Base-by-base conservation (phyloP, 257 asterid genomes). In the Capsicum baccatum region DNA sequence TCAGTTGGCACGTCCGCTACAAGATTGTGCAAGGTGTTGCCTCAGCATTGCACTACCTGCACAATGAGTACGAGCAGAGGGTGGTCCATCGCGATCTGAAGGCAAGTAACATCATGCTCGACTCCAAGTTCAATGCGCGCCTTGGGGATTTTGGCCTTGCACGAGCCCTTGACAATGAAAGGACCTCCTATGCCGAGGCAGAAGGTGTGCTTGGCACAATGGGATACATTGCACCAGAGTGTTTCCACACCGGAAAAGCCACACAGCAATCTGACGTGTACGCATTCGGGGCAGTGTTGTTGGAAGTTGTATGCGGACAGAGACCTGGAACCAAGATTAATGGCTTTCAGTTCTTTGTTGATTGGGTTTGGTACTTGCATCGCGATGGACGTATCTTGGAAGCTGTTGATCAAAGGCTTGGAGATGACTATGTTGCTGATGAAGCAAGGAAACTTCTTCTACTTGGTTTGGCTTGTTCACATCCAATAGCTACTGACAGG, bases 91-190 rank as follows among this genome's bases (percentile, higher is more conserved):
- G 98, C 0, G 99, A 96, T 62, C 92, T 94, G 9, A 94, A 96
- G 68, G 97, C 98, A 26, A 96, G 98, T 89, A 96, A 96, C 92
- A 89, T 96, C 69, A 92, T 96, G 99, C 95, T 94, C 5, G 99
- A 96, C 79, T 88, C 93, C 86, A 74, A 92, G 85, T 96, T 93
- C 91, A 92, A 92, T 4, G 92, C 97, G 42, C 94, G 98, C 21
- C 90, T 96, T 2, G 99, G 99, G 7, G 99, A 96, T 64, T 96
- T 96, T 6, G 99, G 99, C 86, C 98, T 94, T 6, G 99, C 99
- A 6, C 92, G 98, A 14, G 98, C 94, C 11, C 56, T 96, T 2
- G 99, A 96, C 68, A 93, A 96, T 4, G 99, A 89, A 58, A 92
- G 89, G 60, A 92, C 98, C 35, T 96, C 98, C 0, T 94, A 94